phyloP scores from a whole-genome alignment of 108 stramenopile genomes.

The Cyclostephanos invisitatus region DNA sequence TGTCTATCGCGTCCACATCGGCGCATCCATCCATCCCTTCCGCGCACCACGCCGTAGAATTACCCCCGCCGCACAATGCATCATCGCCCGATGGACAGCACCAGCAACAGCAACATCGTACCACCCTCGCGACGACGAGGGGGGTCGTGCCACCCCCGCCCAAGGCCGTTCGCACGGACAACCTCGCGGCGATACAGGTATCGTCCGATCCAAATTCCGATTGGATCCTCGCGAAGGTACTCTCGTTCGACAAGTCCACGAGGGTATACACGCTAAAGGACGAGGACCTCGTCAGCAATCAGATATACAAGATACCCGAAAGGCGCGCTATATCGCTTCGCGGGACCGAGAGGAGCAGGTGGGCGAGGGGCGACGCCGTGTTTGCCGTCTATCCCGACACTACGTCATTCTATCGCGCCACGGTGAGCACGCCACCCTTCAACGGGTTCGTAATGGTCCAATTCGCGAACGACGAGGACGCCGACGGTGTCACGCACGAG shows the following conservation, averaged over 20 bases:
- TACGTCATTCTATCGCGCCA: slow-evolving; percentile 82
- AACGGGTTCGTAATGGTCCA: slow-evolving; percentile 73
- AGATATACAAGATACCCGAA: slow-evolving; percentile 74
- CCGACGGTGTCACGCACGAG: slow-evolving; percentile 75
- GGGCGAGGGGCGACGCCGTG: slow-evolving; percentile 57
- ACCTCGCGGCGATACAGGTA: slow-evolving; percentile 80
- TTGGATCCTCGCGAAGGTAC: slow-evolving; percentile 88
- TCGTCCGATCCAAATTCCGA: slow-evolving; percentile 54
- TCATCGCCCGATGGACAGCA: neutral
- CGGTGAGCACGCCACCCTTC: slow-evolving; percentile 35
- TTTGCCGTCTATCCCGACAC: slow-evolving; percentile 90
- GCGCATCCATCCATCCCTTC: too few relatives aligned
- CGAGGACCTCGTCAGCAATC: slow-evolving; percentile 81
- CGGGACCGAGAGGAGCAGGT: slow-evolving; percentile 20
- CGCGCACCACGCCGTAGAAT: neutral
- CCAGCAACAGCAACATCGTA: slow-evolving; percentile 8
- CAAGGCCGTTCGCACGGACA: slow-evolving; percentile 51
- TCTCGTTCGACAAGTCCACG: slow-evolving; percentile 64
- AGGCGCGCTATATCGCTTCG: slow-evolving; percentile 63
- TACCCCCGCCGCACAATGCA: neutral
- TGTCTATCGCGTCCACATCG: too few relatives aligned
- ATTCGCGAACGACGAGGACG: slow-evolving; percentile 84
- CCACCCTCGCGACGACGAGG: neutral
- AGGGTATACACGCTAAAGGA: slow-evolving; percentile 73
- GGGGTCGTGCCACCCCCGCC: slow-evolving; percentile 14